Percentiles rank a stretch among this genome's conserved stretches.
These are phyloP conservation scores for Cytospora piceae DNA, from an alignment of 2,329 filamentous ascomycete species.

Conservation along the genomic window DNA sequence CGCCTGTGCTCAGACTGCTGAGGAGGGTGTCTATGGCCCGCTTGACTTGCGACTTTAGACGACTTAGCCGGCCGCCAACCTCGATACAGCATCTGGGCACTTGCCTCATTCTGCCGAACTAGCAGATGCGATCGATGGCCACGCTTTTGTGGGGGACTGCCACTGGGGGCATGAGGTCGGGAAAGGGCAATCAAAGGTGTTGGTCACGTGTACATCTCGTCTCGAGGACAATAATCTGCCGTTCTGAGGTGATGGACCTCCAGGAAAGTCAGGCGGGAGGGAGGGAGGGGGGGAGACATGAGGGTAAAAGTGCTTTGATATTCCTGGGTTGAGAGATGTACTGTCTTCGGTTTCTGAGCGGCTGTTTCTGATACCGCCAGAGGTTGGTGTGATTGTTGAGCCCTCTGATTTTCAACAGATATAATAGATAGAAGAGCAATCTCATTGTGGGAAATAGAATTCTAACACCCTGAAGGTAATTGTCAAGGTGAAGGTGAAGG, in stretches of 20 bases:
- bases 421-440: conserved; percentile 15
- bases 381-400: not conserved
- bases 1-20: not conserved
- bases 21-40: conserved; percentile 12
- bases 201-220: not conserved
- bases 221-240: not conserved
- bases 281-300: not conserved
- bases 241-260: not conserved
- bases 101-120: not conserved
- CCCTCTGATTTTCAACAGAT: not conserved
- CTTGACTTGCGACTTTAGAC: not conserved
- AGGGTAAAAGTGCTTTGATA: not conserved
- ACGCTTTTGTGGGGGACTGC: not conserved
- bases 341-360: not conserved
- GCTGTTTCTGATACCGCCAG: not conserved
- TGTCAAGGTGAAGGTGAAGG: not conserved
- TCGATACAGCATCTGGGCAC: not conserved
- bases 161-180: not conserved
- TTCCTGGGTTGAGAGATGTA: not conserved
- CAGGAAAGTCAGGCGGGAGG: too few species aligned
- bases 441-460: not conserved
- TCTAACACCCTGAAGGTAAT: not conserved
- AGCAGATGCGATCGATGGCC: not conserved
- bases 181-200: not conserved
- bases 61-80: not conserved